Base-by-base conservation (phyloP, 2,329 filamentous ascomycete genomes). In the Onygenales sp. region DNA sequence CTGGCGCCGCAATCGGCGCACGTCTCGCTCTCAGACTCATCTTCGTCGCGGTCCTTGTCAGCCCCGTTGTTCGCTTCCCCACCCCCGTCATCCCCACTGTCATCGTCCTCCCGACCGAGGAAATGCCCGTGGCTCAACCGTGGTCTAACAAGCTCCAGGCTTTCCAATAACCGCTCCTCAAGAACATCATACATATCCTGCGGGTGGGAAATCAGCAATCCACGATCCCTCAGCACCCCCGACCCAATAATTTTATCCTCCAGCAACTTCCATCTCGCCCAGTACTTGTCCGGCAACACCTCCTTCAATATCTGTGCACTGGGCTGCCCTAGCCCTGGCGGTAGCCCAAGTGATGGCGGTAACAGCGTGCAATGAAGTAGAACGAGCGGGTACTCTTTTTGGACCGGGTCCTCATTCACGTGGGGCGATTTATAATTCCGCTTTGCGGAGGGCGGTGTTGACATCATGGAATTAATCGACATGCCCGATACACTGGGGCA, bases 141-240 rank as follows among this genome's bases (percentile, higher is more conserved):
- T 7, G 80, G 76, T 10, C 69, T 70, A 57, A 76, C 75, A 17
- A 85, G 66, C 55, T 83, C 81, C 51, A 85, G 60, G 45, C 76
- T 80, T 61, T 85, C 81, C 36, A 85, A 60, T 7, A 85, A 67
- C 39, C 80, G 70, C 61, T 85, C 82, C 63, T 84, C 81, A 2
- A 85, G 71, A 35, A 84, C 61, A 52, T 83, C 81, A 59, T 83
- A 84, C 54, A 83, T 77, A 50, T 82, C 80, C 55, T 76, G 69
- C 1, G 82, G 82, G 63, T 85, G 82, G 1, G 79, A 76, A n/a
- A 85, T 81, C 53, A 85, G 69, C 13, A 85, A 71, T 0, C 79
- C 82, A 11, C 82, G 72, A 43, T 78, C 70, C 64, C 78, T 73
- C n/a, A 84, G 68, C 39, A 80, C 75, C 2, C 77, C 75, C 4